Conservation (phyloP, 2,329 filamentous ascomycete genomes). For the Hymenoscyphus infarciens region DNA sequence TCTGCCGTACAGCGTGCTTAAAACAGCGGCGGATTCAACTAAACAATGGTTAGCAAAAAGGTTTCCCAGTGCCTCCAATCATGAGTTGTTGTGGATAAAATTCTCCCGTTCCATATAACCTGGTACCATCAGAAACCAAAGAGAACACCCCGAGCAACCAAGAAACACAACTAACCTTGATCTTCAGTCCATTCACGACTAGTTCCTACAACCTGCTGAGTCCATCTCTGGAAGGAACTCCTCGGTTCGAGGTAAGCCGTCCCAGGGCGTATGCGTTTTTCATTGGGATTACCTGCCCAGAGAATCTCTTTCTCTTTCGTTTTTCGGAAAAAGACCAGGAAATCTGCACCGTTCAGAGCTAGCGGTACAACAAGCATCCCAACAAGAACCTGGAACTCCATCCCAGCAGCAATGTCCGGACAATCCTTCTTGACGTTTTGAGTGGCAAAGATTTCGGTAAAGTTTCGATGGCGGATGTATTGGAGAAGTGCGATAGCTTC, state of each 20-base stretch:
- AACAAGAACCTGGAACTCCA: constrained; percentile 13
- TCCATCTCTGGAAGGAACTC: constrained; percentile 25
- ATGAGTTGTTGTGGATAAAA: too few species aligned
- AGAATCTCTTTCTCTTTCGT: constrained; percentile 23
- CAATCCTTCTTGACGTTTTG: constrained; percentile 23
- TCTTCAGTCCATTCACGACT: constrained; percentile 27
- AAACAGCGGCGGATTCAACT: constrained; percentile 25
- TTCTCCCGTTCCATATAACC: too few species aligned
- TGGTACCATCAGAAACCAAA: too few species aligned
- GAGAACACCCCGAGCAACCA: neutral
- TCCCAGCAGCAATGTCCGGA: constrained; percentile 16
- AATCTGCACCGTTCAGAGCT: constrained; percentile 20
- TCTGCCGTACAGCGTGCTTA: constrained; percentile 24
- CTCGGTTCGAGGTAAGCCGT: constrained; percentile 22
- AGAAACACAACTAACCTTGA: constrained; percentile 15
- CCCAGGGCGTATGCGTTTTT: constrained; percentile 19
- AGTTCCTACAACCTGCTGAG: constrained; percentile 22
- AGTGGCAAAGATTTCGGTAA: constrained; percentile 17
- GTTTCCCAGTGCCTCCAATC: too few species aligned
- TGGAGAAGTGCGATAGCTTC: constrained; percentile 25
- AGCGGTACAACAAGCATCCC: constrained; percentile 26
- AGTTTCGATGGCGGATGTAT: constrained; percentile 20
- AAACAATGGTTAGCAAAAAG: neutral
- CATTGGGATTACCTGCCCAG: constrained; percentile 27
- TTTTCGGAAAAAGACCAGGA: constrained; percentile 26